Conservation (phyloP, 139 green algal species). For the Coccomyxa sp. region DNA sequence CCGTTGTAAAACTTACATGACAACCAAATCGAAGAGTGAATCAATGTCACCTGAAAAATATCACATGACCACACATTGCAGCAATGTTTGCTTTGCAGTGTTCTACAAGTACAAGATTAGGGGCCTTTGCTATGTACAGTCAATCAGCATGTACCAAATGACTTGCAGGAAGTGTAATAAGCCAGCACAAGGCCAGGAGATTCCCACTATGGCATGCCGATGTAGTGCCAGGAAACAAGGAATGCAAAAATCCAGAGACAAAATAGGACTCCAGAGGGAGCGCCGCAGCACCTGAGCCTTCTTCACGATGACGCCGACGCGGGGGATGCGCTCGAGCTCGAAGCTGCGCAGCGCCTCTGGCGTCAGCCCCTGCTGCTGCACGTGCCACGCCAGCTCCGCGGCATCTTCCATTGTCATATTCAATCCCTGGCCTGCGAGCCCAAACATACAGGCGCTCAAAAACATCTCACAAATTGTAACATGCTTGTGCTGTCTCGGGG, state of each 20-base stretch:
- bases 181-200: not conserved
- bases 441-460: too few species aligned
- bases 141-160: not conserved
- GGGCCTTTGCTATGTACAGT: not conserved
- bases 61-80: not conserved
- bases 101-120: not conserved
- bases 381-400: conserved; percentile 11
- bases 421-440: conserved; percentile 10
- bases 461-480: too few species aligned
- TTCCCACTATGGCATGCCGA: too few species aligned
- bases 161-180: not conserved
- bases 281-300: not conserved
- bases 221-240: too few species aligned
- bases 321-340: conserved; percentile 8
- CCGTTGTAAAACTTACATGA: not conserved
- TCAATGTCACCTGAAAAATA: not conserved
- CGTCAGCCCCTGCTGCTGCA: conserved; percentile 8
- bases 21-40: too few species aligned
- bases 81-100: not conserved
- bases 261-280: not conserved
- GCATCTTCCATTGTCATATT: conserved; percentile 13
- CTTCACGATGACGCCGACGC: not conserved
- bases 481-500: too few species aligned
- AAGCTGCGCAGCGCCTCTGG: conserved; percentile 2
- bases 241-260: not conserved